Conservation (phyloP, 164 flowering plant species). For the Vitis amurensis region DNA sequence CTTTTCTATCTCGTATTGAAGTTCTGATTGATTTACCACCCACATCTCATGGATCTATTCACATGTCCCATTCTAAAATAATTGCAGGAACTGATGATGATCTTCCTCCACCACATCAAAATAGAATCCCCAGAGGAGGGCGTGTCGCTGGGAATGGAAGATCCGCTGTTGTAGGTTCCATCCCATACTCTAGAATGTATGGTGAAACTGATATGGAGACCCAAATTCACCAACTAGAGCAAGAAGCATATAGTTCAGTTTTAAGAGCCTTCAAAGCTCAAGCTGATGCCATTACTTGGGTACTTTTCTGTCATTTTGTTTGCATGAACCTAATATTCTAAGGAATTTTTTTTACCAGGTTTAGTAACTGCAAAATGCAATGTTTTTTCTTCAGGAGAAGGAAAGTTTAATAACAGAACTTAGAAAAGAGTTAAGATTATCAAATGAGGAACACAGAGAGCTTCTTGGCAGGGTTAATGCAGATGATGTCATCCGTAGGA, state of each 20-base stretch:
- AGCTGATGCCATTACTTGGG: slow-evolving; percentile 75
- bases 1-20: neutral
- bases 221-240: slow-evolving; percentile 74
- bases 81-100: slow-evolving; percentile 74
- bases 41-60: neutral
- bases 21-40: neutral
- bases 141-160: slow-evolving; percentile 75
- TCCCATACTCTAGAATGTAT: slow-evolving; percentile 53
- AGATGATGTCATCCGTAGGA: slow-evolving; percentile 39
- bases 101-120: slow-evolving; percentile 83
- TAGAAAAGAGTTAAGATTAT: slow-evolving; percentile 44
- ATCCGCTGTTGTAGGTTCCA: slow-evolving; percentile 48
- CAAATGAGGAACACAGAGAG: slow-evolving; percentile 51
- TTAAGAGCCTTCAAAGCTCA: slow-evolving; percentile 75
- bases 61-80: neutral
- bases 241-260: slow-evolving; percentile 77
- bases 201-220: slow-evolving; percentile 70
- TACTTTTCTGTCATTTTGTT: slow-evolving; percentile 22
- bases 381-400: slow-evolving; percentile 43
- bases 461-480: slow-evolving; percentile 41
- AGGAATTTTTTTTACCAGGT: slow-evolving; percentile 18
- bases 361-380: slow-evolving; percentile 22
- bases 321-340: slow-evolving; percentile 10
- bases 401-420: slow-evolving; percentile 50
- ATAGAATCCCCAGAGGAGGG: slow-evolving; percentile 62